Evolutionary conservation across 495 filamentous ascomycete species (phyloP).

Genomic region (Astrocystis sublimbata): DNA sequence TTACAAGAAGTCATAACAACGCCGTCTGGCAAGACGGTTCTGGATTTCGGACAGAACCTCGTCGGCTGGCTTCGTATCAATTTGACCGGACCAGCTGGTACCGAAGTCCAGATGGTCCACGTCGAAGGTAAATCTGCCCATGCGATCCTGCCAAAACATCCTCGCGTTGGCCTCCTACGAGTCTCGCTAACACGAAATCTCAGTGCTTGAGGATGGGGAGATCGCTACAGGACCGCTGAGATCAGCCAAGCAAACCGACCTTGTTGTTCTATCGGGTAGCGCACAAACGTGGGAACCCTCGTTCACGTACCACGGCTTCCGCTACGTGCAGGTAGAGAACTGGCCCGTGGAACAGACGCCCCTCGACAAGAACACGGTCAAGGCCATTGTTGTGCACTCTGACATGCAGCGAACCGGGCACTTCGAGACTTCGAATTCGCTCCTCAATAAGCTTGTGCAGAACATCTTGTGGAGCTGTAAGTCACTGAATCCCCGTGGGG

Average conservation of each 20-base stretch:
- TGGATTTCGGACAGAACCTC: conserved; percentile 61
- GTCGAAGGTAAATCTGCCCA: conserved; percentile 38
- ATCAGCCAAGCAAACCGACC: conserved; percentile 46
- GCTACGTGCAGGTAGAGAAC: conserved; percentile 51
- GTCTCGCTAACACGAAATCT: background rate
- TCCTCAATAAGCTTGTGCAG: conserved; percentile 51
- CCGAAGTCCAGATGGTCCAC: conserved; percentile 44
- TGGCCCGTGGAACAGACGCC: conserved; percentile 41
- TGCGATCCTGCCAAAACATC: background rate
- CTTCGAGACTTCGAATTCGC: conserved; percentile 48
- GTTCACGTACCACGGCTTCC: conserved; percentile 60
- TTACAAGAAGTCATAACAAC: conserved; percentile 43
- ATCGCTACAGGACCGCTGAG: conserved; percentile 52
- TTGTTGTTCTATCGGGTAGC: conserved; percentile 37
- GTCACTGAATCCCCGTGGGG: background rate
- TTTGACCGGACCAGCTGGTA: conserved; percentile 36
- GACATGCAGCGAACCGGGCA: conserved; percentile 51
- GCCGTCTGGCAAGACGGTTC: conserved; percentile 44
- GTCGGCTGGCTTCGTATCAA: conserved; percentile 50
- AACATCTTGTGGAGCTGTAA: conserved; percentile 52
- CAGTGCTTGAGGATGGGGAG: conserved; percentile 54
- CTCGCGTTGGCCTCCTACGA: background rate
- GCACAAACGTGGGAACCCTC: conserved; percentile 41
- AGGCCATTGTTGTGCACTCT: conserved; percentile 50
- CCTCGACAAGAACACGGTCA: conserved; percentile 32